Percentiles rank a stretch among this genome's conserved stretches.
phyloP scores from a whole-genome alignment of 2,329 filamentous ascomycete genomes.

The Pseudogymnoascus verrucosus region DNA sequence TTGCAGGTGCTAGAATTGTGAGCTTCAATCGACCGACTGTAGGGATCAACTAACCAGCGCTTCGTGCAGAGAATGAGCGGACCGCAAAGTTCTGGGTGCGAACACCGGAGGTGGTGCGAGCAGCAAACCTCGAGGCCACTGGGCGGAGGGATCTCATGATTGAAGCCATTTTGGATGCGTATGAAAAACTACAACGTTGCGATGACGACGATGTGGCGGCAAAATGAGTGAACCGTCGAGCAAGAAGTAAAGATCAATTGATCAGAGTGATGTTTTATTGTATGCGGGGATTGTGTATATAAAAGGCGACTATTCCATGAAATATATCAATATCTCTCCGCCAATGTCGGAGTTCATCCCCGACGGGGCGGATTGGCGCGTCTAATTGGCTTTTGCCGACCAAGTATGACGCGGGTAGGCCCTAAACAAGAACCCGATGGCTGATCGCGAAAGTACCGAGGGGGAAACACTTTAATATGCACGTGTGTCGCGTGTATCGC shows the following conservation, averaged over 20 bases:
- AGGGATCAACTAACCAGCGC: slow-evolving; percentile 31
- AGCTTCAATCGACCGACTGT: neutral
- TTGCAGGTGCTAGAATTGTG: slow-evolving; percentile 30
- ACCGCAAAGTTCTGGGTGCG: slow-evolving; percentile 22
- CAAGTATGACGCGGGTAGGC: slow-evolving; percentile 5
- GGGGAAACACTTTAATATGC: slow-evolving; percentile 7
- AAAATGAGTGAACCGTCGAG: slow-evolving; percentile 1
- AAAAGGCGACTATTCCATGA: neutral
- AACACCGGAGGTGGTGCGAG: slow-evolving; percentile 15
- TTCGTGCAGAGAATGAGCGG: slow-evolving; percentile 41
- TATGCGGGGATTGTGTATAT: neutral
- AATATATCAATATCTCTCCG: slow-evolving; percentile 5
- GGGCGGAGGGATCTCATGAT: slow-evolving; percentile 43
- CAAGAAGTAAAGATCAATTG: neutral
- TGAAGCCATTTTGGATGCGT: slow-evolving; percentile 46
- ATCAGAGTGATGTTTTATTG: neutral
- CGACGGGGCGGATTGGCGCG: slow-evolving; percentile 4
- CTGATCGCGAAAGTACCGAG: slow-evolving; percentile 2
- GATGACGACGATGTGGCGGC: neutral
- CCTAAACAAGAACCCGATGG: slow-evolving; percentile 4
- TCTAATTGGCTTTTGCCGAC: slow-evolving; percentile 7
- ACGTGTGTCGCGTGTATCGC: slow-evolving; percentile 8
- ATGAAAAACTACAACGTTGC: neutral
- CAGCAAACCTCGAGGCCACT: slow-evolving; percentile 22
- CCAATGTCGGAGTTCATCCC: slow-evolving; percentile 8